A percentile compares a stretch with the other conserved stretches of the same genome.
phyloP scores from a whole-genome alignment of 768 basidiomycete species.

The Rhizopogon vesiculosus region DNA sequence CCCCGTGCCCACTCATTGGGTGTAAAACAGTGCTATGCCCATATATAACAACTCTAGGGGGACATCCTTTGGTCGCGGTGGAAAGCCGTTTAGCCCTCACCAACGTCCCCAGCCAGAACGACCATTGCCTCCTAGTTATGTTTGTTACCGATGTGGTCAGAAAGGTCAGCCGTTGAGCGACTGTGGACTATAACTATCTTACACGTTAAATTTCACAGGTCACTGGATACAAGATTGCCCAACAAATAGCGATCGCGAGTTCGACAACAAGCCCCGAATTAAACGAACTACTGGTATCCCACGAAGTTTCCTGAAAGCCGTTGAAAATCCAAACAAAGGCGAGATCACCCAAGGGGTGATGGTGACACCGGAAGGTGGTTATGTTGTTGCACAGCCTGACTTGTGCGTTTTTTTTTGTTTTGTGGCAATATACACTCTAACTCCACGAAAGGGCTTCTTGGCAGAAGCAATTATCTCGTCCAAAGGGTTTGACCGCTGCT shows the following conservation, averaged over 20 bases:
- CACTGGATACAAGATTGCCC: conserved; percentile 99
- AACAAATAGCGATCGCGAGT: conserved; percentile 93
- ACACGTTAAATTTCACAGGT: conserved; percentile 42
- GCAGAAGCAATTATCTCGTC: conserved; percentile 84
- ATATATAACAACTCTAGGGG: conserved; percentile 65
- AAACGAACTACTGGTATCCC: conserved; percentile 99
- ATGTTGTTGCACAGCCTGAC: conserved; percentile 96
- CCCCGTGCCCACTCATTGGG: conserved; percentile 18
- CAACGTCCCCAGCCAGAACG: conserved; percentile 59
- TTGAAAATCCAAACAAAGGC: conserved; percentile 77
- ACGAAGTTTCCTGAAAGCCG: conserved; percentile 93
- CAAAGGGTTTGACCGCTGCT: conserved; percentile 77
- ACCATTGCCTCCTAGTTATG: conserved; percentile 90
- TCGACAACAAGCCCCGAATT: conserved; percentile 90
- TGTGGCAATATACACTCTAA: neutral
- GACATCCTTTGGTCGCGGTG: conserved; percentile 55
- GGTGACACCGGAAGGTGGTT: conserved; percentile 98
- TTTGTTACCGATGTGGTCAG: conserved; percentile 97
- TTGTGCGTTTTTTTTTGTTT: conserved; percentile 51
- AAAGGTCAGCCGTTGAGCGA: conserved; percentile 58
- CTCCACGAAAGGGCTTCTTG: conserved; percentile 68
- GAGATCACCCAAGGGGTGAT: conserved; percentile 84
- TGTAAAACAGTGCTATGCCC: conserved; percentile 55
- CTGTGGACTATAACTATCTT: neutral
- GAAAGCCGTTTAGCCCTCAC: conserved; percentile 43